Percentiles rank a stretch among this genome's conserved stretches.
phyloP scores from a whole-genome alignment of 2,329 filamentous ascomycete species.

The Botrytis squamosa region DNA sequence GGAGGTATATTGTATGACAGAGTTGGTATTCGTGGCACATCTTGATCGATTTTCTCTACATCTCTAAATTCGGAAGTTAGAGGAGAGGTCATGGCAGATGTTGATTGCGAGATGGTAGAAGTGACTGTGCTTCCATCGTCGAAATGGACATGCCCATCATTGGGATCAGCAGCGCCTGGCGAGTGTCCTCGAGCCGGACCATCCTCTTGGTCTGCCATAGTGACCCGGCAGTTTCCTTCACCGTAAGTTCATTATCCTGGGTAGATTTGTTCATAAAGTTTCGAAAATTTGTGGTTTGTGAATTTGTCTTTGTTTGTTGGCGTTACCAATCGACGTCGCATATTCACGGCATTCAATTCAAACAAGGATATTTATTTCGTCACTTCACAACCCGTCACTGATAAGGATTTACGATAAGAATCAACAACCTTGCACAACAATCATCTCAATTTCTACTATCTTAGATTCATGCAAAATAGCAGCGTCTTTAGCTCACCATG shows the following conservation, averaged over 20 bases:
- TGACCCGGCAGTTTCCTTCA: slow-evolving; percentile 21
- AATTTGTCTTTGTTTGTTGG: slow-evolving; percentile 1
- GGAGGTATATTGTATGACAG: slow-evolving; percentile 31
- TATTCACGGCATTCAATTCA: neutral
- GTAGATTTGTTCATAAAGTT: neutral
- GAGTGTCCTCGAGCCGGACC: slow-evolving; percentile 31
- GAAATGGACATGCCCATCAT: slow-evolving; percentile 32
- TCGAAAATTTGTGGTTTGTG: neutral
- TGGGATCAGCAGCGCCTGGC: slow-evolving; percentile 29
- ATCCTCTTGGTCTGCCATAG: slow-evolving; percentile 38
- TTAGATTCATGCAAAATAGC: slow-evolving; percentile 17
- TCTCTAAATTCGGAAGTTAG: slow-evolving; percentile 34
- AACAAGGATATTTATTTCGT: slow-evolving; percentile 17
- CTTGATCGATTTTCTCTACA: slow-evolving; percentile 28
- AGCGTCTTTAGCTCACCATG: slow-evolving; percentile 45
- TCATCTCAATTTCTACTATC: neutral
- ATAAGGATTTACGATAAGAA: slow-evolving; percentile 27
- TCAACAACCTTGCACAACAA: slow-evolving; percentile 18
- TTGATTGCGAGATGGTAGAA: slow-evolving; percentile 33
- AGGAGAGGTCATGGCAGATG: slow-evolving; percentile 40
- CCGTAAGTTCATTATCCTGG: neutral
- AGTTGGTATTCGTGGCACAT: slow-evolving; percentile 33
- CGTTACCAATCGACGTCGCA: slow-evolving; percentile 2
- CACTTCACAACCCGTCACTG: slow-evolving; percentile 13
- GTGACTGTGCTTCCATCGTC: slow-evolving; percentile 30